Percentiles rank a stretch among this genome's conserved stretches.
Evolutionary conservation across 169 alveolate genomes (phyloP).

Genomic region (Plasmodium vinckei): DNA sequence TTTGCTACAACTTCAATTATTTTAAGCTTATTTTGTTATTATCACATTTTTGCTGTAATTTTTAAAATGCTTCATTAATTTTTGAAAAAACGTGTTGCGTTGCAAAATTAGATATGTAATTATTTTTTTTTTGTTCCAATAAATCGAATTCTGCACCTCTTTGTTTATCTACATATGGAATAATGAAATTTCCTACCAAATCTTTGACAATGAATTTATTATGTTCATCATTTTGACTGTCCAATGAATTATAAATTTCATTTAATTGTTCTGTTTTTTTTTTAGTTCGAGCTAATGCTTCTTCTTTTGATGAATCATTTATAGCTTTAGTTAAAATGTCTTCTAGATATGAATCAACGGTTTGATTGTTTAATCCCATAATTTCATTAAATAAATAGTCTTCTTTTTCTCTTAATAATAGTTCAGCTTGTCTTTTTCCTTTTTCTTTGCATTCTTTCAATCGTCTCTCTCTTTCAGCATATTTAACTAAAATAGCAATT

Average conservation of each 20-base stretch:
- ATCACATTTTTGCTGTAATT: neutral
- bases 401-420: conserved; percentile 76
- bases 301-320: conserved; percentile 71
- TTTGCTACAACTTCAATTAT: too few species aligned
- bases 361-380: conserved; percentile 74
- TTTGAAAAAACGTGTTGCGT: conserved; percentile 70
- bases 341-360: conserved; percentile 75
- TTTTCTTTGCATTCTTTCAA: conserved; percentile 75
- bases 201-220: conserved; percentile 67
- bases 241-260: conserved; percentile 67
- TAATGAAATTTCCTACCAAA: conserved; percentile 71
- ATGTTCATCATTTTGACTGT: conserved; percentile 49
- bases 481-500: conserved; percentile 71
- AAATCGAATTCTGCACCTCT: conserved; percentile 64
- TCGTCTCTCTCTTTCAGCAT: conserved; percentile 76
- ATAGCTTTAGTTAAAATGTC: conserved; percentile 65
- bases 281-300: conserved; percentile 70
- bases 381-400: conserved; percentile 76
- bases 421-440: conserved; percentile 77
- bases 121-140: conserved; percentile 68
- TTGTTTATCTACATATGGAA: conserved; percentile 76
- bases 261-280: conserved; percentile 74
- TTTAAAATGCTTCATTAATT: conserved; percentile 60
- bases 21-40: too few species aligned
- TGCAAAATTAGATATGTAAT: conserved; percentile 61